A percentile compares a stretch with the other conserved stretches of the same genome.
phyloP scores from a whole-genome alignment of 2,329 filamentous ascomycete genomes.

The Thelonectria rubi region DNA sequence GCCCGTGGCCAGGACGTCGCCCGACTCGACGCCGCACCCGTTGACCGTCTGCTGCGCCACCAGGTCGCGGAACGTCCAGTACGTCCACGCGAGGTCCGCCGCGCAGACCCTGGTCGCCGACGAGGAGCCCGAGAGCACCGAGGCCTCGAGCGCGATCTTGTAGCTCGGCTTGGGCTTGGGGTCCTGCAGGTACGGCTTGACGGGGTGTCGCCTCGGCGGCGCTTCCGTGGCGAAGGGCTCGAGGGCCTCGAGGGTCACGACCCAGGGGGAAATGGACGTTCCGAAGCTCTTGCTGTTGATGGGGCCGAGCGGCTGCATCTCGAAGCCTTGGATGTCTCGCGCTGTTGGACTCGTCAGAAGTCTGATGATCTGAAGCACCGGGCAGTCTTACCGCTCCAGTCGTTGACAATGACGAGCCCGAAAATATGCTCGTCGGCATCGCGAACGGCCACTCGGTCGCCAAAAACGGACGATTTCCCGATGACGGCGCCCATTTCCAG shows the following conservation, averaged over 20 bases:
- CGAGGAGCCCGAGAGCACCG: constrained; percentile 36
- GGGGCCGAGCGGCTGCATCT: constrained; percentile 69
- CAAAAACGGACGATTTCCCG: constrained; percentile 51
- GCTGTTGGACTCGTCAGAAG: constrained; percentile 44
- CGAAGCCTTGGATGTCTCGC: constrained; percentile 68
- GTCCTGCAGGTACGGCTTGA: constrained; percentile 42
- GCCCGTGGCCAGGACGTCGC: constrained; percentile 54
- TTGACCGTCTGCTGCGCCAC: constrained; percentile 23
- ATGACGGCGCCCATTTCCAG: constrained; percentile 57
- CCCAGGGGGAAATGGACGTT: constrained; percentile 69
- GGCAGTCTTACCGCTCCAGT: constrained; percentile 53
- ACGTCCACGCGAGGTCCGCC: constrained; percentile 37
- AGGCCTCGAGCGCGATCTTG: constrained; percentile 43
- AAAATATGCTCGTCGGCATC: constrained; percentile 58
- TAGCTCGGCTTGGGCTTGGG: constrained; percentile 49
- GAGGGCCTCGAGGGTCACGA: constrained; percentile 68
- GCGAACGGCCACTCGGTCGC: constrained; percentile 50
- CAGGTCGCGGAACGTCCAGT: constrained; percentile 50
- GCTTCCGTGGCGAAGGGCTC: constrained; percentile 58
- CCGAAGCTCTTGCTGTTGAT: constrained; percentile 69
- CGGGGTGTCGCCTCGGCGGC: background rate
- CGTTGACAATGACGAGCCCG: constrained; percentile 10
- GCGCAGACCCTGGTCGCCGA: constrained; percentile 13
- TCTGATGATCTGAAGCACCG: background rate
- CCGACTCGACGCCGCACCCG: constrained; percentile 49